These are phyloP conservation scores for Metarhizium humberi DNA, from an alignment of 2,329 filamentous ascomycete species.

Conservation along the genomic window DNA sequence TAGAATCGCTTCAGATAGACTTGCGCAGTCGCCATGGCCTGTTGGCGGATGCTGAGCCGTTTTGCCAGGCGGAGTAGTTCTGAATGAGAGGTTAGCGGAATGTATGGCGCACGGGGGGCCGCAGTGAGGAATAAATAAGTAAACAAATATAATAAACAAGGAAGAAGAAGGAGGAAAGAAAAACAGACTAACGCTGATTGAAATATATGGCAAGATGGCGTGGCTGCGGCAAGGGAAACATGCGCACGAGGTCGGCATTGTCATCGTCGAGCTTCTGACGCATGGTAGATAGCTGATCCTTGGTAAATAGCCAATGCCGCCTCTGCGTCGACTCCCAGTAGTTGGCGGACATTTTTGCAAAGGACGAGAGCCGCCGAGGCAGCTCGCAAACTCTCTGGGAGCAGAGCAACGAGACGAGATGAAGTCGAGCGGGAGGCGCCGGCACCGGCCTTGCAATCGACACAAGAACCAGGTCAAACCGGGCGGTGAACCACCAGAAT, in stretches of 20 bases:
- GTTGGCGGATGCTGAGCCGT: slow-evolving; percentile 76
- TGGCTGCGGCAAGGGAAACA: slow-evolving; percentile 73
- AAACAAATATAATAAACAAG: background rate
- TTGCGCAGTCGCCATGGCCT: slow-evolving; percentile 88
- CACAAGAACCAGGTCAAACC: no score
- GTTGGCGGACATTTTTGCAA: slow-evolving; percentile 69
- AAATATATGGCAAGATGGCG: slow-evolving; percentile 86
- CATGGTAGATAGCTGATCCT: slow-evolving; percentile 66
- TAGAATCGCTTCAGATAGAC: slow-evolving; percentile 95
- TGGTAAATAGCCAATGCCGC: slow-evolving; percentile 82
- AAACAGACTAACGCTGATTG: slow-evolving; percentile 60
- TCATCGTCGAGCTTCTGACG: slow-evolving; percentile 70
- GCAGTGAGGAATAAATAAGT: no score
- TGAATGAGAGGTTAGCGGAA: slow-evolving; percentile 21
- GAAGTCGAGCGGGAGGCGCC: background rate
- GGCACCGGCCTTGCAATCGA: no score
- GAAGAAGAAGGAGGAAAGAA: background rate
- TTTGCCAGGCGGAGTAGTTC: slow-evolving; percentile 78
- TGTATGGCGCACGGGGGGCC: background rate
- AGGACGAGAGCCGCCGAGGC: slow-evolving; percentile 7
- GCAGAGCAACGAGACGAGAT: background rate
- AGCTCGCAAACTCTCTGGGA: background rate
- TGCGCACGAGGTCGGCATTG: slow-evolving; percentile 63
- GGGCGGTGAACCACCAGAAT: no score
- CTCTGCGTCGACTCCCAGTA: slow-evolving; percentile 95